These are phyloP conservation scores for Trichocomaceae sp. DNA, from an alignment of 2,329 filamentous ascomycete genomes.

Conservation along the genomic window DNA sequence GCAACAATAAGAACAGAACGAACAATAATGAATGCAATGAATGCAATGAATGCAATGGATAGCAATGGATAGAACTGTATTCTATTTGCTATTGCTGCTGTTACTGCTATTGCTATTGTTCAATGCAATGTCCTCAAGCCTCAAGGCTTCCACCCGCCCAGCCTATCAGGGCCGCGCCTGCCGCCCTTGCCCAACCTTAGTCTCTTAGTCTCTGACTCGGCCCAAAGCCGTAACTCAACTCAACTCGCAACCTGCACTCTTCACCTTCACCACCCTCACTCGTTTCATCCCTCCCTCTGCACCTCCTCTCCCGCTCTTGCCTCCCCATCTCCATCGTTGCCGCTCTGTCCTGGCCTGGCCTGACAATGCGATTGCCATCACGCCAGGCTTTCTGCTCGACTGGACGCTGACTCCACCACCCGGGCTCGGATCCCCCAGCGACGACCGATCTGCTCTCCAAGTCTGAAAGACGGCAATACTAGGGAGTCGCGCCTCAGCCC, in stretches of 20 bases:
- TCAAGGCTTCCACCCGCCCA: slow-evolving; percentile 5
- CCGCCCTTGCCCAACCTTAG: slow-evolving; percentile 7
- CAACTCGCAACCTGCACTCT: not conserved
- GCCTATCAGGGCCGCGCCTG: slow-evolving; percentile 4
- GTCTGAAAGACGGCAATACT: slow-evolving; percentile 16
- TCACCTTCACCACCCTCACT: not conserved
- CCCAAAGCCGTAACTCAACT: slow-evolving; percentile 1
- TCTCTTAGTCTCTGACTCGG: slow-evolving; percentile 9
- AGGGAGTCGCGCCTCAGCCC: slow-evolving; percentile 13
- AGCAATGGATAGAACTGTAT: not conserved
- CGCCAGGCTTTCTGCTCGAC: slow-evolving; percentile 2
- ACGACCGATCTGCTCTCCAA: slow-evolving; percentile 3
- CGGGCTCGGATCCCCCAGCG: slow-evolving; percentile 2
- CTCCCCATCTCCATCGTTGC: slow-evolving; percentile 22
- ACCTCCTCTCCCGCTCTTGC: slow-evolving; percentile 23
- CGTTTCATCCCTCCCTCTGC: not conserved
- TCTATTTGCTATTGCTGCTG: no score
- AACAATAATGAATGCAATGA: not conserved
- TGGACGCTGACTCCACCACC: slow-evolving; percentile 3
- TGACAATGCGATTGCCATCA: slow-evolving; percentile 10
- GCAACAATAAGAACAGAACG: not conserved
- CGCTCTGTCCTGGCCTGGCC: slow-evolving; percentile 22
- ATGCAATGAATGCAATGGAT: no score
- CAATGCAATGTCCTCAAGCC: slow-evolving; percentile 3
- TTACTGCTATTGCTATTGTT: not conserved